phyloP scores from a whole-genome alignment of 2,329 filamentous ascomycete species.

The Fusarium subtropicale region DNA sequence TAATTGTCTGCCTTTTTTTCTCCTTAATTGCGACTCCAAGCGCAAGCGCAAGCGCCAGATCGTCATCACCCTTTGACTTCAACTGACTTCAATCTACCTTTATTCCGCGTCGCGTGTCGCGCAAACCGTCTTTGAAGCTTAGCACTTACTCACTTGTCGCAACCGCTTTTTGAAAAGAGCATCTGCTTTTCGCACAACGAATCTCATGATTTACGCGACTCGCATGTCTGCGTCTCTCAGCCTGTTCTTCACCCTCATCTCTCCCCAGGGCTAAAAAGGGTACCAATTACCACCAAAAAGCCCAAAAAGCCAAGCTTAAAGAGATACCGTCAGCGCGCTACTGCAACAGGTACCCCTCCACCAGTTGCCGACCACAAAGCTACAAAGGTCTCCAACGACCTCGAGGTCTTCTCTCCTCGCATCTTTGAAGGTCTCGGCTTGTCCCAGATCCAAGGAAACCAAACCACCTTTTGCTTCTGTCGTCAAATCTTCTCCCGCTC shows the following conservation, averaged over 20 bases:
- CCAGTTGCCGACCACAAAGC: conserved; percentile 29
- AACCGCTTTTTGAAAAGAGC: conserved; percentile 17
- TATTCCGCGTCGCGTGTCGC: conserved; percentile 35
- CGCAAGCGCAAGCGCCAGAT: conserved; percentile 28
- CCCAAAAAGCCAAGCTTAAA: conserved; percentile 30
- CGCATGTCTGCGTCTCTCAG: conserved; percentile 26
- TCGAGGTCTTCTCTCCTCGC: conserved; percentile 28
- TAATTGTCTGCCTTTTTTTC: conserved; percentile 5
- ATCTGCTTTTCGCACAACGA: not conserved
- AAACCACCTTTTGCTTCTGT: conserved; percentile 31
- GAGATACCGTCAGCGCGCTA: conserved; percentile 34
- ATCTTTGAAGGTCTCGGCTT: conserved; percentile 24
- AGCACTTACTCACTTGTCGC: conserved; percentile 8
- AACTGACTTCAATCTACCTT: conserved; percentile 9
- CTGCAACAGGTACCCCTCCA: conserved; percentile 36
- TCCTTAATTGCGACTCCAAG: conserved; percentile 14
- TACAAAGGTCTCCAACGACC: conserved; percentile 42
- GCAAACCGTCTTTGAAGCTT: conserved; percentile 15
- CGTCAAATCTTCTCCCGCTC: conserved; percentile 35
- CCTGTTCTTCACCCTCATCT: conserved; percentile 15
- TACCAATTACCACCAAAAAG: conserved; percentile 16
- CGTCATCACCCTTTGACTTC: not conserved
- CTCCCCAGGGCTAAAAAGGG: conserved; percentile 36
- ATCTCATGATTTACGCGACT: conserved; percentile 28
- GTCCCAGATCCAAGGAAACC: conserved; percentile 34